Evolutionary conservation across 805 yeast genomes (phyloP), one percentile per base, ranked within the genome.

Genomic region (Clavispora fructus): DNA sequence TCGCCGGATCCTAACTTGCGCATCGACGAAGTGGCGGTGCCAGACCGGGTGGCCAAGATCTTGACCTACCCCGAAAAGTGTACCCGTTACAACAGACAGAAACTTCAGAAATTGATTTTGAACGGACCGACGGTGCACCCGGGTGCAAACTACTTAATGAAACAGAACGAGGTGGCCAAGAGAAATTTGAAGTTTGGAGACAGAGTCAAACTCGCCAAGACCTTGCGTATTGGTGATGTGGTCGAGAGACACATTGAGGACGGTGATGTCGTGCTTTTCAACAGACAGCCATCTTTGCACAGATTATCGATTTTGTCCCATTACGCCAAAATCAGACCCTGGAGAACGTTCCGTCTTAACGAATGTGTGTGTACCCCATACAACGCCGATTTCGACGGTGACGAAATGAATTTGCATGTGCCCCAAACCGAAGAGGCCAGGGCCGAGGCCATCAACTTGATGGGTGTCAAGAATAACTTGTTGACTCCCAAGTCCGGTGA

Each of bases 351-450:
- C 71, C 77, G 99, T 56, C 76, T 94, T 56, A 94, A 94, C 63
- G 98, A 94, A 68, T 94, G 99, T 84, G 99, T 94, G 9, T 94
- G 99, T 72, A 94, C 99, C 0, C 99, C 99, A 1, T 94, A 94
- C 69, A 95, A 95, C 65, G 99, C 99, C 35, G 99, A 94, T 78
- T 94, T 94, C 64, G 99, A 94, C 67, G 99, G 99, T 69, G 99
- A 94, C 69, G 99, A 94, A 67, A 94, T 94, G 99, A 94, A 94
- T 66, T 74, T 94, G 61, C 99, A 94, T 63, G 99, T 94, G 40
- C 99, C 99, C 1, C 99, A 94, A 67, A 94, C 98, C 1, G 98
- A 94, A 68, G 99, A 94, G 67, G 98, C 99, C 1, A 75, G 99
- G 54, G 96, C 98, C 0, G 99, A 94, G 67, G 99, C 99, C n/a